Base-by-base conservation (phyloP, 768 basidiomycete species). In the Dentipellis fragilis region DNA sequence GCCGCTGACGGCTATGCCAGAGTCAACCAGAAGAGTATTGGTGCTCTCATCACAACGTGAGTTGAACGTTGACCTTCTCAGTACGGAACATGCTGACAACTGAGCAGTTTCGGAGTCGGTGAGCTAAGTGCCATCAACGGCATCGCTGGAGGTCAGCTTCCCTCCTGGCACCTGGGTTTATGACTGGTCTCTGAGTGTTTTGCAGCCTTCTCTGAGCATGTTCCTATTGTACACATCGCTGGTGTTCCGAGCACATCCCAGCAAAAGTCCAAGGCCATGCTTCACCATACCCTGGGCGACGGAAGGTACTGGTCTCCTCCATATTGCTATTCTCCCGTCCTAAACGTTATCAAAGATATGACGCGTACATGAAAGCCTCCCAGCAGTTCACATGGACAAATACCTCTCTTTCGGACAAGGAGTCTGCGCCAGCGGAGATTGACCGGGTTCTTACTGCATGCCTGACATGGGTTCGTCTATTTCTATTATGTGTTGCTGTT, bases 1-100 rank as follows among this genome's bases (percentile, higher is more conserved):
- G 93, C 93, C 14, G 90, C 90, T 0, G 93, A 94, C 64, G 93
- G 93, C 10, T 95, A 95, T 68, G 90, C 93, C 17, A 80, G 94
- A 56, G 83, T 93, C 52, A 94, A 92, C 61, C 80, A 84, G 51
- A 72, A 75, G 49, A 76, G 80, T 61, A 71, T 91, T 49, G 89
- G 88, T 51, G 89, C 83, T 8, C 69, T 93, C 4, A 69, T 79
- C 35, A 95, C 93, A 10, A 96, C 87, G 85, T 86, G 62, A n/a
- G 73, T 64, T 0, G 6, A 37, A 35, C 29, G 34, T 11, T 34
- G n/a, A 9, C 16, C 11, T 48, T 21, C 5, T 23, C 52, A 60
- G 19, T 56, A 39, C 37, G 11, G 49, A 37, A 29, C 29, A 29
- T 29, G 29, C 29, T 29, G 47, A 17, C 1, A 8, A 17, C 5